Evolutionary conservation across 1,139 yeast species (phyloP).

Genomic region (Yamadazyma epiphylla): DNA sequence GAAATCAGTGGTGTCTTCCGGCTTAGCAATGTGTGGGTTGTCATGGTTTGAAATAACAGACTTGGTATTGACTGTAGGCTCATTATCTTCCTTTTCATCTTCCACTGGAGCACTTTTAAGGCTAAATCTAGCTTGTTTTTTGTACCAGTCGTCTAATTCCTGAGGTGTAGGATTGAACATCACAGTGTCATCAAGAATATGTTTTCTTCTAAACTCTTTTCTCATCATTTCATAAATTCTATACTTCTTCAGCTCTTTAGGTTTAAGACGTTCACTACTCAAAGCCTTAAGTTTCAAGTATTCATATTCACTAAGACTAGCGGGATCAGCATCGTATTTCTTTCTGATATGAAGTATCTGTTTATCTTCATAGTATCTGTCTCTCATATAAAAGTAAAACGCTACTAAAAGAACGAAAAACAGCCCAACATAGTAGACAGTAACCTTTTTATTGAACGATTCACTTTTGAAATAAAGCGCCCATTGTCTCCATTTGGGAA

Average conservation of each 20-base stretch:
- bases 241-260: conserved; percentile 53
- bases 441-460: conserved; percentile 37
- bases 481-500: conserved; percentile 41
- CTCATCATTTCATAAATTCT: conserved; percentile 51
- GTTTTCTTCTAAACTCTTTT: conserved; percentile 47
- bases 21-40: conserved; percentile 50
- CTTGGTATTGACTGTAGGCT: conserved; percentile 3
- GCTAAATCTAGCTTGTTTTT: conserved; percentile 31
- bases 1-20: conserved; percentile 80
- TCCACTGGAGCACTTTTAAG: conserved; percentile 22
- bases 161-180: conserved; percentile 52
- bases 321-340: conserved; percentile 37
- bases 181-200: conserved; percentile 39
- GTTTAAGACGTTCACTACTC: conserved; percentile 46
- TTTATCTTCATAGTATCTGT: conserved; percentile 60
- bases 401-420: conserved; percentile 54
- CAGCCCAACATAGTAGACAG: conserved; percentile 51
- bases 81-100: conserved; percentile 5
- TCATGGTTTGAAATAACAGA: conserved; percentile 20
- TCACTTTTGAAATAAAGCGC: conserved; percentile 33
- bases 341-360: conserved; percentile 48
- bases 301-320: conserved; percentile 57
- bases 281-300: conserved; percentile 55
- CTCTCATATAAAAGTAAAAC: conserved; percentile 65
- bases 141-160: conserved; percentile 44